These are phyloP conservation scores for Podospora sp. DNA, from an alignment of 495 filamentous ascomycete genomes.

Conservation along the genomic window DNA sequence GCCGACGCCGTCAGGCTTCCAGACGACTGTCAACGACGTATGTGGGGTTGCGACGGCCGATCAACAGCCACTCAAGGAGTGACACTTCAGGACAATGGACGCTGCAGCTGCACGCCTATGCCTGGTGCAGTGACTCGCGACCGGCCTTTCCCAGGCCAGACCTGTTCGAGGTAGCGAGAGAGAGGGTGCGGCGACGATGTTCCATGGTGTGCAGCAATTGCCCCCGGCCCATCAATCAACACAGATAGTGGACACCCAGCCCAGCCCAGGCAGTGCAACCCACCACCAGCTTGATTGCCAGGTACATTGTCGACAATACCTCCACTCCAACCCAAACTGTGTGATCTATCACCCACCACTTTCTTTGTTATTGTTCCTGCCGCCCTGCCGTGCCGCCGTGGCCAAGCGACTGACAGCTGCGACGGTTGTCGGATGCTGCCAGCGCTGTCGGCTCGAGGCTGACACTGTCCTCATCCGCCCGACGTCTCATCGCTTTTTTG, in stretches of 20 bases:
- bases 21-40: constrained; percentile 22
- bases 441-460: neutral
- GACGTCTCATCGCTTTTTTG: neutral
- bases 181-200: neutral
- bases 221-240: neutral
- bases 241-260: neutral
- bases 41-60: constrained; percentile 27
- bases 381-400: neutral
- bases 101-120: constrained; percentile 36
- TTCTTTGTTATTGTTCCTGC: neutral
- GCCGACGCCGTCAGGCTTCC: constrained; percentile 31
- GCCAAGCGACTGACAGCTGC: neutral
- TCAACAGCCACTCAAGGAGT: constrained; percentile 36
- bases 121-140: constrained; percentile 25
- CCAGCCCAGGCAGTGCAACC: neutral
- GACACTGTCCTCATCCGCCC: neutral
- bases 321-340: neutral
- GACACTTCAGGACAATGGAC: constrained; percentile 37
- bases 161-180: neutral
- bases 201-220: neutral
- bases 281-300: neutral
- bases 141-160: constrained; percentile 5
- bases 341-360: neutral
- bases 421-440: neutral
- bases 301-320: neutral